Evolutionary conservation across 1,284 basidiomycete species (phyloP).

Genomic region (Ceratobasidium sp.): DNA sequence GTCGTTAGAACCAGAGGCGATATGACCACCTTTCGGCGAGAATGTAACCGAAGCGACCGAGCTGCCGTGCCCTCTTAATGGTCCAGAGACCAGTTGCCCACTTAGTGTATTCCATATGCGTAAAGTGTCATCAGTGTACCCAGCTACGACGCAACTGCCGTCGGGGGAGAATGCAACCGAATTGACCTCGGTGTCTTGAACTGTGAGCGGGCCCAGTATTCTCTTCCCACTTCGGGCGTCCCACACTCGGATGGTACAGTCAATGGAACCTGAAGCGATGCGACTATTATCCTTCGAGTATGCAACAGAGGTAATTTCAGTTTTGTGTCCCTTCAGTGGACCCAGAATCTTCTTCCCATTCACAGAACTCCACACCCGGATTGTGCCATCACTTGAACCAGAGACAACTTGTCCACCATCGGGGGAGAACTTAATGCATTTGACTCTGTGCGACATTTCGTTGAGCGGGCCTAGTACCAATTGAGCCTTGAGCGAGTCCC

Average conservation of each 20-base stretch:
- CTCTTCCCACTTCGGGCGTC: neutral
- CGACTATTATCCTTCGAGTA: slow-evolving; percentile 1
- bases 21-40: slow-evolving; percentile 16
- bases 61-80: neutral
- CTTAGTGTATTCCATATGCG: neutral
- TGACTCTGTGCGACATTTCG: slow-evolving; percentile 46
- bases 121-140: neutral
- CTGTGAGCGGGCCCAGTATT: neutral
- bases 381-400: neutral
- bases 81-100: neutral
- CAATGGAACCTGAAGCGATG: slow-evolving; percentile 16
- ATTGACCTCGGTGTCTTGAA: neutral
- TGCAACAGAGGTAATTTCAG: neutral
- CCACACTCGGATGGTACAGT: neutral
- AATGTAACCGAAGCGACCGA: slow-evolving; percentile 6
- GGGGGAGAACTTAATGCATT: neutral
- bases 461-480: neutral
- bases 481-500: neutral
- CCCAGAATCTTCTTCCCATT: neutral
- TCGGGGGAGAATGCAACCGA: neutral
- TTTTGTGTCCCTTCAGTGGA: neutral
- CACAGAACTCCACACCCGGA: neutral
- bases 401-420: neutral
- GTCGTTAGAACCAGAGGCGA: slow-evolving; percentile 28
- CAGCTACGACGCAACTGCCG: neutral